Conservation (phyloP, 352 stramenopile species). For the Phytophthora pisi region DNA sequence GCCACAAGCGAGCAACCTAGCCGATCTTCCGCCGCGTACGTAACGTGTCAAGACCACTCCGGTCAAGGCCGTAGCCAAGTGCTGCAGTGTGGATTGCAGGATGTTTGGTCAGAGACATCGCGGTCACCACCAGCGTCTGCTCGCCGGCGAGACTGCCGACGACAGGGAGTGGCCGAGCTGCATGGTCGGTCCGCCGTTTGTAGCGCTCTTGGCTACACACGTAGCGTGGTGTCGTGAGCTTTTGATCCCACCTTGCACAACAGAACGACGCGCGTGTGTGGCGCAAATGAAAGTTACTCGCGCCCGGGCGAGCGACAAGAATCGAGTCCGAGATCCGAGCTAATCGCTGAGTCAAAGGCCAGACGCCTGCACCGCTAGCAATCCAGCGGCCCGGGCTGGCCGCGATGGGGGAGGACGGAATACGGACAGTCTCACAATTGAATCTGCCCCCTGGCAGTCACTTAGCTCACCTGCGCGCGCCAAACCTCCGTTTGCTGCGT, state of each 20-base stretch:
- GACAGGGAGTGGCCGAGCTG: constrained; percentile 14
- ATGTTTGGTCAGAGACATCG: constrained; percentile 14
- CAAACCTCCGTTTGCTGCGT: constrained; percentile 22
- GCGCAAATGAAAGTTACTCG: constrained; percentile 41
- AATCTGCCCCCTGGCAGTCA: constrained; percentile 41
- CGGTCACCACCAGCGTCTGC: constrained; percentile 10
- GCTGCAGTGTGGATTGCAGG: constrained; percentile 18
- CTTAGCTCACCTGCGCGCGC: constrained; percentile 37
- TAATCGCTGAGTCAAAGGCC: constrained; percentile 24
- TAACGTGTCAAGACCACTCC: constrained; percentile 23
- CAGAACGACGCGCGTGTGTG: constrained; percentile 35
- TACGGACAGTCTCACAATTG: constrained; percentile 36
- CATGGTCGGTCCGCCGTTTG: constrained; percentile 30
- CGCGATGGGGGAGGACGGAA: constrained; percentile 12
- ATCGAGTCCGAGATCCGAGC: constrained; percentile 28
- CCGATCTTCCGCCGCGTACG: constrained; percentile 26
- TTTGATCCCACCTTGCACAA: constrained; percentile 27
- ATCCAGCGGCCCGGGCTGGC: constrained; percentile 24
- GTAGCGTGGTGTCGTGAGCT: constrained; percentile 24
- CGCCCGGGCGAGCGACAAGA: constrained; percentile 26
- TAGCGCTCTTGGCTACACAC: constrained; percentile 40
- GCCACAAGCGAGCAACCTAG: constrained; percentile 15
- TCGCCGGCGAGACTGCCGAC: constrained; percentile 5
- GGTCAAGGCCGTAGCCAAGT: constrained; percentile 12
- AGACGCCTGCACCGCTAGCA: constrained; percentile 4